Percentiles rank a stretch among this genome's conserved stretches.
Conservation (phyloP, 176 grass and related monocot species). For the Alopecurus myosuroides region DNA sequence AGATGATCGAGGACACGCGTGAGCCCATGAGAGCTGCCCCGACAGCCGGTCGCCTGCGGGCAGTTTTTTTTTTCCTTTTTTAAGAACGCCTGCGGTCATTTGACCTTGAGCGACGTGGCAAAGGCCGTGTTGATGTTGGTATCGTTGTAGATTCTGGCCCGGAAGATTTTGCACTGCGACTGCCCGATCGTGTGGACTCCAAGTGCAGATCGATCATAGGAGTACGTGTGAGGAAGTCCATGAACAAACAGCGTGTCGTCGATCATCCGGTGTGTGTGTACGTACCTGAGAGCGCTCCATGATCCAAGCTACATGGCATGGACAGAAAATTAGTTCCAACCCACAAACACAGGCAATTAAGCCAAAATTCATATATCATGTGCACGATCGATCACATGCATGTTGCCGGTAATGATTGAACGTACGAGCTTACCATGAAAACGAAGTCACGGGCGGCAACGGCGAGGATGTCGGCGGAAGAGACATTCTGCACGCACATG, state of each 20-base stretch:
- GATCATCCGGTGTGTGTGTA: too few relatives aligned
- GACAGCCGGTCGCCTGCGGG: too few relatives aligned
- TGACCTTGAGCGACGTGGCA: slow-evolving; percentile 40
- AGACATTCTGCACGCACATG: slow-evolving; percentile 49
- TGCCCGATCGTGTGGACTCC: slow-evolving; percentile 54
- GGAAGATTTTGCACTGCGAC: slow-evolving; percentile 35
- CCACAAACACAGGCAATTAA: neutral
- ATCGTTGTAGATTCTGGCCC: slow-evolving; percentile 45
- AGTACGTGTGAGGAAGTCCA: too few relatives aligned
- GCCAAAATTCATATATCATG: too few relatives aligned
- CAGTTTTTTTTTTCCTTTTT: too few relatives aligned
- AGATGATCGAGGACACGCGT: too few relatives aligned
- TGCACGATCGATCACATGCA: neutral
- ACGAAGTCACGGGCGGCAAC: slow-evolving; percentile 68
- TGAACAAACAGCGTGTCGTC: too few relatives aligned
- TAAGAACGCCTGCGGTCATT: slow-evolving; percentile 38
- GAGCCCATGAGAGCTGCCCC: too few relatives aligned
- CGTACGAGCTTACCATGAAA: slow-evolving; percentile 34
- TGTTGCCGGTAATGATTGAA: neutral
- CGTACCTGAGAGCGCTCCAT: too few relatives aligned
- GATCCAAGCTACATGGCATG: slow-evolving; percentile 3
- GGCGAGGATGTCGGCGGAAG: slow-evolving; percentile 75
- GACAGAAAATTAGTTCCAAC: neutral
- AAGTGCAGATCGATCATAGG: too few relatives aligned
- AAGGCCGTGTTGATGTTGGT: slow-evolving; percentile 44